Conservation (phyloP, 768 basidiomycete genomes). For the Fibroporia radiculosa region DNA sequence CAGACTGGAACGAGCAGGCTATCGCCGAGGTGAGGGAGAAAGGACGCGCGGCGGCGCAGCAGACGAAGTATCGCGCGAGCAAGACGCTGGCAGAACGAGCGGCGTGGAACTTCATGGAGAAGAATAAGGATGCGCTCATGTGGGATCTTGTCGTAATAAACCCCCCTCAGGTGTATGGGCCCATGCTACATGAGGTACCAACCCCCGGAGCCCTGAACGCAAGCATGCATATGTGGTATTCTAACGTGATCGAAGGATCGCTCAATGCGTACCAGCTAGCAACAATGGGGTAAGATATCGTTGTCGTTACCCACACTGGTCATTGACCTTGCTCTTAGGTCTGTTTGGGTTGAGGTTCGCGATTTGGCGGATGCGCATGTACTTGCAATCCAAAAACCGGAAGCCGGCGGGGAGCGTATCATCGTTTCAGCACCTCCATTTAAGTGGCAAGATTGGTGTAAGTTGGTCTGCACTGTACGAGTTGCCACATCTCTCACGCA, state of each 20-base stretch:
- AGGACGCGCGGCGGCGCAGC: constrained; percentile 34
- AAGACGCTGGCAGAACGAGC: constrained; percentile 56
- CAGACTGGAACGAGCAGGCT: constrained; percentile 54
- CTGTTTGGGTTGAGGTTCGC: constrained; percentile 36
- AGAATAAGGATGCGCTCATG: constrained; percentile 31
- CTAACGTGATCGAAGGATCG: constrained; percentile 15
- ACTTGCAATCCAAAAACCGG: constrained; percentile 40
- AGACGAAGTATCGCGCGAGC: constrained; percentile 46
- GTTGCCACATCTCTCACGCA: background rate
- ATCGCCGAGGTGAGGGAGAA: constrained; percentile 38
- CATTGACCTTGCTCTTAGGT: background rate
- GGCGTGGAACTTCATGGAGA: constrained; percentile 41
- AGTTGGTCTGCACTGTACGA: background rate
- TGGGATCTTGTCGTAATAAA: constrained; percentile 33
- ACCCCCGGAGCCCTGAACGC: constrained; percentile 30
- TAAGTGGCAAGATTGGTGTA: constrained; percentile 16
- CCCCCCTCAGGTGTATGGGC: constrained; percentile 36
- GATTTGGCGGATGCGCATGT: constrained; percentile 51
- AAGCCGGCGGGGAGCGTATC: constrained; percentile 51
- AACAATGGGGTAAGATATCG: constrained; percentile 6
- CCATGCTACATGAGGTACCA: constrained; percentile 28
- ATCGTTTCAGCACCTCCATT: constrained; percentile 33
- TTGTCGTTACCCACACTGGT: background rate
- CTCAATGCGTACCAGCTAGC: constrained; percentile 13
- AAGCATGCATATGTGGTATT: constrained; percentile 19